Base-by-base conservation (phyloP, 495 filamentous ascomycete species). In the Lichenothelia convexa region DNA sequence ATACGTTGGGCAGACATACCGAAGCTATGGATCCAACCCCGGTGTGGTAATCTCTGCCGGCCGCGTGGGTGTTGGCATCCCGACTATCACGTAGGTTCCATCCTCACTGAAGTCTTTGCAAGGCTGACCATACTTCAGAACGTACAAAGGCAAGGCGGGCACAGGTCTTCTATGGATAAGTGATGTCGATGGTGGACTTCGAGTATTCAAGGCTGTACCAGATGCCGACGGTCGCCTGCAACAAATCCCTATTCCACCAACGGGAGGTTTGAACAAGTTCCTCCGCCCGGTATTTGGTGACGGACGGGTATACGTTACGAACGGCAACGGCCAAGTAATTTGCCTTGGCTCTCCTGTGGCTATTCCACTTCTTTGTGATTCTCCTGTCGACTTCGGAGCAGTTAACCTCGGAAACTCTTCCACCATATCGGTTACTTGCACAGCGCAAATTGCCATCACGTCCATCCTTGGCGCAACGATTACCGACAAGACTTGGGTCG, bases 261-360 rank as follows among this genome's bases (percentile, higher is more conserved):
- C 51, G 5, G 47, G 44, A n/a, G 54, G 57, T 0, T 16, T 56
- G 24, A 57, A 55, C 24, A 69, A 67, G 42, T 69, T 62, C 34
- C 53, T 56, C 18, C 54, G 64, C 1, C 62, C 65, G 4, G 56
- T 55, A 0, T 68, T 68, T 44, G 65, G 65, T 20, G 45, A 68
- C 44, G 56, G 51, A 1, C 39, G 59, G 32, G 43, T 63, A 3
- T 68, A 65, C 38, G 43, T 62, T 9, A 51, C 55, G n/a, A 47
- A 56, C 16, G 34, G 44, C 11, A 56, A 53, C 18, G 58, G 60
- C 16, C 47, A 47, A 17, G 34, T 67, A 12, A 54, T 55, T 30
- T 51, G 53, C 18, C 44, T 63, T 19, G 64, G 64, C 5, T 43
- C 38, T 9, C 45, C 45, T 15, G 41, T 43, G 17, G 45, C 41